Conservation (phyloP, 225 moss, liverwort and hornwort species). For the Straminergon stramineum region DNA sequence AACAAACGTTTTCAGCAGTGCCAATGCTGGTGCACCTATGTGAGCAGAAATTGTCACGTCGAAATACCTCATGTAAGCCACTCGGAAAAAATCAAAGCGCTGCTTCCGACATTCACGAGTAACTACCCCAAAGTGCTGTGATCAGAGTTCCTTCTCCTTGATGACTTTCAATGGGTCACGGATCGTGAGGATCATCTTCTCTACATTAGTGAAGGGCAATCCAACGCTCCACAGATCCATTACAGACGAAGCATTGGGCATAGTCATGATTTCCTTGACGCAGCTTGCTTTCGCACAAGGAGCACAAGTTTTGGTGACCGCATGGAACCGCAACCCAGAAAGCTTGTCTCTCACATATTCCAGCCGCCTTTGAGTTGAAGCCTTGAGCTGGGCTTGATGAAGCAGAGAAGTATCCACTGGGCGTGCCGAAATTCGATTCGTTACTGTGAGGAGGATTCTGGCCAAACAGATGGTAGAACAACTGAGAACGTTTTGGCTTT, state of each 20-base stretch:
- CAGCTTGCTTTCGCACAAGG: conserved; percentile 58
- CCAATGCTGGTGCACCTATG: not conserved
- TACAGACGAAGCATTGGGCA: conserved; percentile 57
- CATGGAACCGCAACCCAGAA: conserved; percentile 87
- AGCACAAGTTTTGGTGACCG: conserved; percentile 61
- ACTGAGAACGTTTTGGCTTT: not conserved
- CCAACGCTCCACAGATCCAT: conserved; percentile 70
- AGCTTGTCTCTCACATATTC: conserved; percentile 58
- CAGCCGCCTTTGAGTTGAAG: conserved; percentile 7
- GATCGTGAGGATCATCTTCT: not conserved
- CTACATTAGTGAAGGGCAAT: conserved; percentile 61
- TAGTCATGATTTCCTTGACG: conserved; percentile 33
- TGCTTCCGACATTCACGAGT: not conserved
- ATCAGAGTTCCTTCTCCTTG: not conserved
- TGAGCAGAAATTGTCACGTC: not conserved
- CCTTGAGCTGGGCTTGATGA: conserved; percentile 32
- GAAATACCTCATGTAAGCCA: not conserved
- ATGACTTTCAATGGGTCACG: not conserved
- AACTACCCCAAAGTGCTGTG: not conserved
- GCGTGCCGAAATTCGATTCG: conserved; percentile 34
- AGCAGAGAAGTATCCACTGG: conserved; percentile 24
- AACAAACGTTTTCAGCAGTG: not conserved
- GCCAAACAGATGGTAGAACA: not conserved
- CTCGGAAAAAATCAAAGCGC: not conserved
- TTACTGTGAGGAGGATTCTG: conserved; percentile 70